Evolutionary conservation across 2,329 filamentous ascomycete genomes (phyloP).

Genomic region (Ophiostoma ips): DNA sequence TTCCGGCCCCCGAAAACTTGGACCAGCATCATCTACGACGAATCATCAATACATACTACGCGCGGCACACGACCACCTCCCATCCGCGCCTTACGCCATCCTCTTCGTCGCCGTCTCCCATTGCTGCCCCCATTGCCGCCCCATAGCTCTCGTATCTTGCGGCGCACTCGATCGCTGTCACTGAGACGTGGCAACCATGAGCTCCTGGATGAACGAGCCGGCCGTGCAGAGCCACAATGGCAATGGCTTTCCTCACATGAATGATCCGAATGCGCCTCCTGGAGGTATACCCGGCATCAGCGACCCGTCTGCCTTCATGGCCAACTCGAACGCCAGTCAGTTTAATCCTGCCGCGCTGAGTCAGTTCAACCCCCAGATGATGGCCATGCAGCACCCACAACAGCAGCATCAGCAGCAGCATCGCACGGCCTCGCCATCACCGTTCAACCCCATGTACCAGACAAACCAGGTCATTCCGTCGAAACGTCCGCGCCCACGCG

Average conservation of each 20-base stretch:
- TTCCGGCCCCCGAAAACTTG: too few relatives aligned
- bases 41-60: background rate
- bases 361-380: conserved; percentile 49
- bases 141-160: conserved; percentile 6
- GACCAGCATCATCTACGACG: background rate
- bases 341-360: conserved; percentile 18
- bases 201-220: conserved; percentile 60
- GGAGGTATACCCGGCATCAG: conserved; percentile 42
- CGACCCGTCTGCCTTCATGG: conserved; percentile 51
- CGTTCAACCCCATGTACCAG: conserved; percentile 61
- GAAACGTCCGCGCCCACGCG: conserved; percentile 67
- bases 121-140: too few relatives aligned
- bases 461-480: conserved; percentile 79
- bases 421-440: conserved; percentile 64
- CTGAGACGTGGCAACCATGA: conserved; percentile 33
- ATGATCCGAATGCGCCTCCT: conserved; percentile 37
- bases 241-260: conserved; percentile 52
- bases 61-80: background rate
- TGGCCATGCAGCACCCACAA: conserved; percentile 45
- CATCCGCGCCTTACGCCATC: background rate
- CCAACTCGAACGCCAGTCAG: conserved; percentile 22
- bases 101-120: too few relatives aligned
- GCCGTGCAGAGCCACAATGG: conserved; percentile 55
- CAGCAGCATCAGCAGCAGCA: conserved; percentile 10
- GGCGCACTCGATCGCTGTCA: conserved; percentile 20